Conservation (phyloP, 176 grass and related monocot genomes). For the Cymbopogon citratus region DNA sequence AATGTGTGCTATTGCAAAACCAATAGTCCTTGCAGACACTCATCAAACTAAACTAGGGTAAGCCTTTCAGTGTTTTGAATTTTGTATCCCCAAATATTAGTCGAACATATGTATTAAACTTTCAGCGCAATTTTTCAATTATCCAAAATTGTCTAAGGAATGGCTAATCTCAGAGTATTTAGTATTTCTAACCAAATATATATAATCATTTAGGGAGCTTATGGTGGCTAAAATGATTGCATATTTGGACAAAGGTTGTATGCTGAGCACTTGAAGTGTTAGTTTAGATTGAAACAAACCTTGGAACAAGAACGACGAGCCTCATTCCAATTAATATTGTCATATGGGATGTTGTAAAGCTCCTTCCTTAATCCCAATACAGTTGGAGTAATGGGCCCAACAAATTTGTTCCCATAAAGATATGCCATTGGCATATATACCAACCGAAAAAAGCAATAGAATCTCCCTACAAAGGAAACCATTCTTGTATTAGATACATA, state of each 20-base stretch:
- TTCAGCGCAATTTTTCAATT: background rate
- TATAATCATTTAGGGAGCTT: background rate
- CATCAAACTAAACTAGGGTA: background rate
- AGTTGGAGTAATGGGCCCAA: conserved; percentile 33
- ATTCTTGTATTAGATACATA: background rate
- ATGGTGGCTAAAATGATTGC: background rate
- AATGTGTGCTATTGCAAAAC: too few species aligned
- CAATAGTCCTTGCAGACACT: background rate
- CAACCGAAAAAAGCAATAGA: conserved; percentile 38
- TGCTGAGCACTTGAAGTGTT: background rate
- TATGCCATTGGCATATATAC: conserved; percentile 55
- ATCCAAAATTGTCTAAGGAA: background rate
- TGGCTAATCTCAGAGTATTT: background rate
- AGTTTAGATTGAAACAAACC: conserved; percentile 12
- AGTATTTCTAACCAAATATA: background rate
- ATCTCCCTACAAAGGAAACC: conserved; percentile 17
- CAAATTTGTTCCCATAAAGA: conserved; percentile 54
- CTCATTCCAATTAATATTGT: conserved; percentile 33
- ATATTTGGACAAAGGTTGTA: background rate
- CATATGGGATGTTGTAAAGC: conserved; percentile 25
- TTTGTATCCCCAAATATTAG: background rate
- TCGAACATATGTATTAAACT: background rate
- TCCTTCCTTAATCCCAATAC: conserved; percentile 34
- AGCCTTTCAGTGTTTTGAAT: background rate
- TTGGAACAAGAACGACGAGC: conserved; percentile 39